Conservation (phyloP, 2,329 filamentous ascomycete species). For the Magnaporthales sp. region DNA sequence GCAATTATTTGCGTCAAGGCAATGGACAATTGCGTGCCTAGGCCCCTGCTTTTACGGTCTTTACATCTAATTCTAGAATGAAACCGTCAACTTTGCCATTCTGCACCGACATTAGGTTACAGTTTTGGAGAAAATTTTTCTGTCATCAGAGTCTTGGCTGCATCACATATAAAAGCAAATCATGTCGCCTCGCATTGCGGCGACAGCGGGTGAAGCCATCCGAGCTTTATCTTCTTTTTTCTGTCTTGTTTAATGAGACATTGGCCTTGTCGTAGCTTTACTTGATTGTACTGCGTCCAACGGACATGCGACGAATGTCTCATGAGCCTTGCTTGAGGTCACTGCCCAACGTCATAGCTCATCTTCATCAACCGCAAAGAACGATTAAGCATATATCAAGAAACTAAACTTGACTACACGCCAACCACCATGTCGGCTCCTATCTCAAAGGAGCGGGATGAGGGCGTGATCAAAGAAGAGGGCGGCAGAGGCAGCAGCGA, state of each 20-base stretch:
- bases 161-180: not conserved
- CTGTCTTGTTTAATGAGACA: not conserved
- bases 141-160: not conserved
- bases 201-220: not conserved
- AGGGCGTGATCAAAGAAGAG: not conserved
- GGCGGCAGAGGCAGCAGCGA: too few relatives aligned
- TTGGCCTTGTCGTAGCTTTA: not conserved
- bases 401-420: not conserved
- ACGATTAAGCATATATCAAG: not conserved
- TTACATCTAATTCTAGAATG: not conserved
- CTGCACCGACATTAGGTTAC: not conserved
- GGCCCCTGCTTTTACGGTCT: not conserved
- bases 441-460: not conserved
- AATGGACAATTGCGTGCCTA: conserved; percentile 2
- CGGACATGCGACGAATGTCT: not conserved
- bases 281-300: not conserved
- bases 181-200: not conserved
- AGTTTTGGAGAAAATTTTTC: not conserved
- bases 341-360: not conserved
- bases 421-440: not conserved
- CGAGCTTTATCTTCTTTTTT: not conserved
- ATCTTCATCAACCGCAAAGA: not conserved
- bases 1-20: conserved; percentile 3
- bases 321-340: not conserved
- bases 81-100: not conserved